Evolutionary conservation across 2,329 filamentous ascomycete species (phyloP).

Genomic region (Penicillium sp.): DNA sequence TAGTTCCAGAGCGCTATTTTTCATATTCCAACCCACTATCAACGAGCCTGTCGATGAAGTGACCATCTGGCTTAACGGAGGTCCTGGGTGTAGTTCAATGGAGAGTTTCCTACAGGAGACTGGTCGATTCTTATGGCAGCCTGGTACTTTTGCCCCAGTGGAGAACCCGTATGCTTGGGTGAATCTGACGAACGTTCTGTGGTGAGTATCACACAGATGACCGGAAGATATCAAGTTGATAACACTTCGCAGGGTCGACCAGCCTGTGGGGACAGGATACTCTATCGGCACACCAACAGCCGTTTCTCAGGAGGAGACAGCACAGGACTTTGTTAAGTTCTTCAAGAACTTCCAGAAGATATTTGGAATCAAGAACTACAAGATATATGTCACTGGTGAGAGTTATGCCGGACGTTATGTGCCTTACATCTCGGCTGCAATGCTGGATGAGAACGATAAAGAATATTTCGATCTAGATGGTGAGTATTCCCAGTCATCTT

Average conservation of each 20-base stretch:
- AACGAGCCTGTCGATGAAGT: conserved; percentile 46
- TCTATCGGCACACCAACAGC: conserved; percentile 64
- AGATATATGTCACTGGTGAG: conserved; percentile 73
- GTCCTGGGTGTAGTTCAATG: conserved; percentile 58
- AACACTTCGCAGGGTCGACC: conserved; percentile 27
- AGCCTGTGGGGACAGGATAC: conserved; percentile 64
- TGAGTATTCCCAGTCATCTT: conserved; percentile 16
- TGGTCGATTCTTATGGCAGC: conserved; percentile 69
- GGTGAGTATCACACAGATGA: conserved; percentile 50
- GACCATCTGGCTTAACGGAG: conserved; percentile 53
- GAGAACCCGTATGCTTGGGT: conserved; percentile 72
- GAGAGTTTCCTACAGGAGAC: conserved; percentile 74
- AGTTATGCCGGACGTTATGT: conserved; percentile 70
- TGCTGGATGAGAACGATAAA: conserved; percentile 68
- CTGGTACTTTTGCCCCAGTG: conserved; percentile 65
- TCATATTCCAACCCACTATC: conserved; percentile 50
- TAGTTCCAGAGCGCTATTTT: conserved; percentile 47
- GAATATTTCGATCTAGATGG: conserved; percentile 67
- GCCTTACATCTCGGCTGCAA: conserved; percentile 71
- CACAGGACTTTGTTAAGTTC: conserved; percentile 71
- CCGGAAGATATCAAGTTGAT: background rate
- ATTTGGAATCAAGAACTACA: conserved; percentile 65
- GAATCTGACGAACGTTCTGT: conserved; percentile 74
- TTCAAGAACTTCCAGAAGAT: conserved; percentile 75
- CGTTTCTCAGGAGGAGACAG: conserved; percentile 65